Evolutionary conservation across 306 rosid genomes (phyloP).

Genomic region (Datisca glomerata): DNA sequence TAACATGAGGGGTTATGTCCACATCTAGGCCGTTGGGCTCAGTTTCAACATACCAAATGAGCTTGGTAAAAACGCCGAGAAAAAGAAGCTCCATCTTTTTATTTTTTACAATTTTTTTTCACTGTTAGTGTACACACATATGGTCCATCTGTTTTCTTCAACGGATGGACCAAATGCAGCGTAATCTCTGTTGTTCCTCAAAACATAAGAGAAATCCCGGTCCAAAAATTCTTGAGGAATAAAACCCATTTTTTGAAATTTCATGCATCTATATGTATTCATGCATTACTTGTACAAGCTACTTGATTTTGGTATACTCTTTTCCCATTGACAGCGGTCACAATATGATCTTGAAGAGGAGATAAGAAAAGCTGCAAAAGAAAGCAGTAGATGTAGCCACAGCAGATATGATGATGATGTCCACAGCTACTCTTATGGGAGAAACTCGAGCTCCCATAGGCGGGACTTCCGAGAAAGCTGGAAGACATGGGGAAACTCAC

Average conservation of each 20-base stretch:
- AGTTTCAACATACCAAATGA: no score
- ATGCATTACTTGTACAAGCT: background rate
- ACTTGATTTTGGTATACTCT: conserved; percentile 7
- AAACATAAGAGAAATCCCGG: background rate
- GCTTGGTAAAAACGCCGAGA: no score
- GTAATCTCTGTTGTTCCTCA: no score
- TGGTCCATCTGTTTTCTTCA: no score
- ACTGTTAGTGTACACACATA: no score
- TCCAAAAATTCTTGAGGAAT: background rate
- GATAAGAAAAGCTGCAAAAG: conserved; percentile 41
- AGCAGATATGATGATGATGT: conserved; percentile 39
- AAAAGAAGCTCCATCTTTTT: no score
- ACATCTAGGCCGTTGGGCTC: no score
- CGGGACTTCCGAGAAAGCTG: conserved; percentile 18
- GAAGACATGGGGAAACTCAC: conserved; percentile 32
- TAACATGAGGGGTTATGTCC: no score
- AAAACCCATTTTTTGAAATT: no score
- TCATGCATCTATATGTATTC: no score
- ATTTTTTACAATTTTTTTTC: no score
- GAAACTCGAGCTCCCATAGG: conserved; percentile 18
- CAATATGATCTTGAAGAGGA: conserved; percentile 83
- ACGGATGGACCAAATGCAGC: no score
- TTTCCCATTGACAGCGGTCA: conserved; percentile 41
- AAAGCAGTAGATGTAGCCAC: conserved; percentile 33
- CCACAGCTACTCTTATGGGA: conserved; percentile 34